Percentiles rank a stretch among this genome's conserved stretches.
These are phyloP conservation scores for Nicotiana tomentosiformis DNA, from an alignment of 257 asterid species.

Conservation along the genomic window DNA sequence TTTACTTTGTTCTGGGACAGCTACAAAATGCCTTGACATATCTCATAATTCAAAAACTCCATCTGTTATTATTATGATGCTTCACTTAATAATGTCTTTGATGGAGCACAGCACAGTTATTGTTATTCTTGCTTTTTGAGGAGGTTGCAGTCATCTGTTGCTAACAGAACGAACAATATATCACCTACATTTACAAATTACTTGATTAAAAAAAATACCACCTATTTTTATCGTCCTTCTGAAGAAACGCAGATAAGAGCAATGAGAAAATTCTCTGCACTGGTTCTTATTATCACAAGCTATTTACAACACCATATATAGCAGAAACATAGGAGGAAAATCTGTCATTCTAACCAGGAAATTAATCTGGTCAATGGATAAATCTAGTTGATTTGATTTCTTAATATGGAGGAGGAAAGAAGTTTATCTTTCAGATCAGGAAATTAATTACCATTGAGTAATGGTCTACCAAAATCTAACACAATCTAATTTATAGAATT, in stretches of 20 bases:
- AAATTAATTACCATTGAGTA: constrained; percentile 2
- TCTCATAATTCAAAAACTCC: not conserved
- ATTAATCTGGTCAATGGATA: not conserved
- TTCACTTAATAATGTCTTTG: not conserved
- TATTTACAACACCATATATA: not conserved
- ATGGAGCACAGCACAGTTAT: not conserved
- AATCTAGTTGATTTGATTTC: not conserved
- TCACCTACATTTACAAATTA: not conserved
- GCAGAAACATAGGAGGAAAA: not conserved
- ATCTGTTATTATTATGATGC: not conserved
- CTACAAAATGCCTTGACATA: not conserved
- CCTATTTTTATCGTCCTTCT: not conserved
- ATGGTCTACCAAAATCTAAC: not conserved
- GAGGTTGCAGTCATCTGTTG: not conserved
- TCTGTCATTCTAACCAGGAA: not conserved
- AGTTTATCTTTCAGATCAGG: not conserved
- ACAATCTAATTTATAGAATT: not conserved
- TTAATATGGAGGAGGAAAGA: not conserved
- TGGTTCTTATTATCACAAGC: not conserved
- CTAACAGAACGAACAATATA: not conserved
- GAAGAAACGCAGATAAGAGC: not conserved
- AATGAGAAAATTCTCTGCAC: not conserved
- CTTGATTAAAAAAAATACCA: not conserved
- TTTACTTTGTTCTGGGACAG: not conserved
- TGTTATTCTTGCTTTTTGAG: constrained; percentile 1